These are phyloP conservation scores for Auriscalpium orientale DNA, from an alignment of 768 basidiomycete species.

Conservation along the genomic window DNA sequence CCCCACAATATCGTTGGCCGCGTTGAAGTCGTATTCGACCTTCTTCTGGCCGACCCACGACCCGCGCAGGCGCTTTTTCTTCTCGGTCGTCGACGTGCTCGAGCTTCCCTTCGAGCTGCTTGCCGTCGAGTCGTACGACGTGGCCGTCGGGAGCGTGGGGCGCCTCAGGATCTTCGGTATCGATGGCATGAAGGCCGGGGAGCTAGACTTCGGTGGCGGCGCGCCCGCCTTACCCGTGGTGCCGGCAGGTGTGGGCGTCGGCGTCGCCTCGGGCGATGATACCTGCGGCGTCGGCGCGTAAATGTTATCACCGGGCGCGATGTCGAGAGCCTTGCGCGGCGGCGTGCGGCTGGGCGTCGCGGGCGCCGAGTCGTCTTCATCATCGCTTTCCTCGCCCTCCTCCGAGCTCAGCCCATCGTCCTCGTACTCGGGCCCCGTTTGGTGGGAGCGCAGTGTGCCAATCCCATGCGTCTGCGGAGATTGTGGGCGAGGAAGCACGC, in stretches of 20 bases:
- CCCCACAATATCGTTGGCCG: constrained; percentile 78
- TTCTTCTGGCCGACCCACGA: constrained; percentile 32
- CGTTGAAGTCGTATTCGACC: constrained; percentile 51
- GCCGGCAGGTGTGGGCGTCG: constrained; percentile 14
- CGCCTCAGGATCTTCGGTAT: constrained; percentile 29
- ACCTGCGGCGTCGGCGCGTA: constrained; percentile 9
- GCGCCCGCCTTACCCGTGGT: constrained; percentile 17
- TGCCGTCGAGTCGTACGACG: constrained; percentile 22
- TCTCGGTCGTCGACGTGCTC: constrained; percentile 14
- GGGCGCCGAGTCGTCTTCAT: constrained; percentile 25
- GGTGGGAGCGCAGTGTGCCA: constrained; percentile 68
- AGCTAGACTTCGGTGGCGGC: constrained; percentile 18
- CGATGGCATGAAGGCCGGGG: constrained; percentile 21
- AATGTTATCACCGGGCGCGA: constrained; percentile 2
- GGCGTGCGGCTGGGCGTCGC: constrained; percentile 26
- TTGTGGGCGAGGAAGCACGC: no score
- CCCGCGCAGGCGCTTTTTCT: constrained; percentile 32
- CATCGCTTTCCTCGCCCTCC: constrained; percentile 33
- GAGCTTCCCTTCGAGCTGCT: not conserved
- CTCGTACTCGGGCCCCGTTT: constrained; percentile 46
- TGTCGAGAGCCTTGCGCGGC: constrained; percentile 25
- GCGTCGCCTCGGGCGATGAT: constrained; percentile 15
- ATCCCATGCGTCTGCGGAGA: constrained; percentile 68
- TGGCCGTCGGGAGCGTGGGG: constrained; percentile 22
- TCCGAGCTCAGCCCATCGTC: constrained; percentile 72